Conservation (phyloP, 306 rosid species). For the Cicer yamashitae region DNA sequence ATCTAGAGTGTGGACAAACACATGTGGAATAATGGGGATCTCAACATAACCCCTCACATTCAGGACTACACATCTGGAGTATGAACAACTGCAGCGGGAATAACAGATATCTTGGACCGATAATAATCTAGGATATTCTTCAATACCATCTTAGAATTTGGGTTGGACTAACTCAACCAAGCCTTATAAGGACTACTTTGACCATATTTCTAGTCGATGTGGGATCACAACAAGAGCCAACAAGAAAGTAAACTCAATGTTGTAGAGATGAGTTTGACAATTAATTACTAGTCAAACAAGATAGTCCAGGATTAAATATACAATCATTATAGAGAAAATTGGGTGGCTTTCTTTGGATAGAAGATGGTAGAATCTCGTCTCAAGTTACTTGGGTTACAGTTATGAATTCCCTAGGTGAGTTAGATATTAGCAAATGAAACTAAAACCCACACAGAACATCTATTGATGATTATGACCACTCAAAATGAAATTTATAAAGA, state of each 20-base stretch:
- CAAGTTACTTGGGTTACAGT: not conserved
- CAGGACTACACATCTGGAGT: not conserved
- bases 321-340: not conserved
- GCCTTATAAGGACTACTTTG: not conserved
- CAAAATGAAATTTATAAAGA: conserved; percentile 37
- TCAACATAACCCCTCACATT: not conserved
- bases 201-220: not conserved
- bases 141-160: not conserved
- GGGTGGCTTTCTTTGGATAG: not conserved
- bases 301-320: not conserved
- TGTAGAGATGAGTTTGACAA: not conserved
- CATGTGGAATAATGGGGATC: not conserved
- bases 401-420: conserved; percentile 21
- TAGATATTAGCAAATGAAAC: conserved; percentile 31
- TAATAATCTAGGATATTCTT: not conserved
- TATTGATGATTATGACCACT: conserved; percentile 26
- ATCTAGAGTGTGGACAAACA: not conserved
- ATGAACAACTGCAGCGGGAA: not conserved
- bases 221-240: not conserved
- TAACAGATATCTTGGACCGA: not conserved
- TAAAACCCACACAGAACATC: conserved; percentile 8
- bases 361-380: not conserved
- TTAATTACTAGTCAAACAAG: not conserved
- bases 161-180: not conserved
- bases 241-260: not conserved